These are phyloP conservation scores for Mikania micrantha DNA, from an alignment of 129 eudicot species.

Conservation along the genomic window DNA sequence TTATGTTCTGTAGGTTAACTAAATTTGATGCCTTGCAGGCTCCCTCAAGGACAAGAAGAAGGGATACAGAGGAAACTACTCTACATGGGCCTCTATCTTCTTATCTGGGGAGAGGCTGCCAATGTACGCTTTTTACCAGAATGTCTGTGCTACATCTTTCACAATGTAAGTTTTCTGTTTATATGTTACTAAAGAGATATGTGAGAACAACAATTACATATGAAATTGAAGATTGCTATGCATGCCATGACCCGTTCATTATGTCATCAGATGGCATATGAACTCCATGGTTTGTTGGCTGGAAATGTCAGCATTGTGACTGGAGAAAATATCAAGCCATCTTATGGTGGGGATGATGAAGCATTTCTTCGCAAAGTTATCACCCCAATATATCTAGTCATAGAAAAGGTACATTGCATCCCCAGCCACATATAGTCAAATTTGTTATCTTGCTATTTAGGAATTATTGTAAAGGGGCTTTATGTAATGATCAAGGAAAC, in stretches of 20 bases:
- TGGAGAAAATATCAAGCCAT: conserved; percentile 96
- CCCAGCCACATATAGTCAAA: conserved; percentile 1
- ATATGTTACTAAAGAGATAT: conserved; percentile 1
- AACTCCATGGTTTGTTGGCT: conserved; percentile 92
- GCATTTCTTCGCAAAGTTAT: conserved; percentile 88
- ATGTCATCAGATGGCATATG: conserved; percentile 86
- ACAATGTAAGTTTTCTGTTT: conserved; percentile 62
- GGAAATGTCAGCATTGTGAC: conserved; percentile 99
- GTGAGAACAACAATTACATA: background rate
- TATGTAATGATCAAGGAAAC: conserved; percentile 57
- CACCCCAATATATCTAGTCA: conserved; percentile 86
- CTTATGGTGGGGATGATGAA: conserved; percentile 98
- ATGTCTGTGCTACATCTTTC: conserved; percentile 94
- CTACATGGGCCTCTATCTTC: conserved; percentile 96
- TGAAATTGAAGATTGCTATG: conserved; percentile 7
- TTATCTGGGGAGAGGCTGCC: conserved; percentile 99
- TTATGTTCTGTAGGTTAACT: conserved; percentile 8
- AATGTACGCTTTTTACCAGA: conserved; percentile 95
- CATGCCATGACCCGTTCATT: conserved; percentile 5
- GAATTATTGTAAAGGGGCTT: conserved; percentile 21
- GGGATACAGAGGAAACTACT: conserved; percentile 81
- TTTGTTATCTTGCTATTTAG: background rate
- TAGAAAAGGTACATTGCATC: conserved; percentile 61
- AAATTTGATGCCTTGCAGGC: conserved; percentile 36
- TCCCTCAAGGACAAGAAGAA: conserved; percentile 73